Conservation (phyloP, 139 green algal genomes). For the Yamagishiella unicocca region DNA sequence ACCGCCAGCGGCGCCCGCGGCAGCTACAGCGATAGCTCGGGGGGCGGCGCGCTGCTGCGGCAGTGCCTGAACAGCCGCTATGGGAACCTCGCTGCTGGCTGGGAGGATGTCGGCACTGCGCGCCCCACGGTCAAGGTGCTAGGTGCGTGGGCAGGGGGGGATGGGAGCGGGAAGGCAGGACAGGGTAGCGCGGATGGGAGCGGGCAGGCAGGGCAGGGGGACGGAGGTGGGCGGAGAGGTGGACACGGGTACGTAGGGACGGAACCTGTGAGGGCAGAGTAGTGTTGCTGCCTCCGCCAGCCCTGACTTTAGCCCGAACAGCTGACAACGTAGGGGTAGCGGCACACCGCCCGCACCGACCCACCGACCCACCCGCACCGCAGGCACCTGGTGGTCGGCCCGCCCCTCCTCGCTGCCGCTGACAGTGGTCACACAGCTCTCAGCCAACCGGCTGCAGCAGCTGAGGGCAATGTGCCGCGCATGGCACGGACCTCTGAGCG, state of each 20-base stretch:
- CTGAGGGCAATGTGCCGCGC: conserved; percentile 49
- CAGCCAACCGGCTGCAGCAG: conserved; percentile 44
- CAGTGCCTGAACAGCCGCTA: conserved; percentile 38
- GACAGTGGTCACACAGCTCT: conserved; percentile 51
- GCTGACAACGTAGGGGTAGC: no score
- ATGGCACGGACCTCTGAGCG: conserved; percentile 45
- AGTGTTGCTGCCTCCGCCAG: no score
- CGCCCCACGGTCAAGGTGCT: conserved; percentile 18
- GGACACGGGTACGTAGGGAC: no score
- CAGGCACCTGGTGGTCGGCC: conserved; percentile 37
- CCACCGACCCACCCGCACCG: no score
- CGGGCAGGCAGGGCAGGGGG: no score
- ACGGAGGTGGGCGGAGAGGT: no score
- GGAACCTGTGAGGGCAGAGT: no score
- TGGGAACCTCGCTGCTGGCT: not conserved
- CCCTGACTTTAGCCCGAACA: no score
- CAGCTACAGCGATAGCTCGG: not conserved
- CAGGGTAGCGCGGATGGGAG: no score
- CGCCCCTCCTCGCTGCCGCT: conserved; percentile 10
- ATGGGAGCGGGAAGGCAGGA: no score
- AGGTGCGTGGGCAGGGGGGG: no score
- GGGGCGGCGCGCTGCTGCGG: not conserved
- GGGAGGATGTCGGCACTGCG: conserved; percentile 22
- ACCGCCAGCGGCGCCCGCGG: not conserved
- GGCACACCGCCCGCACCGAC: not conserved